These are phyloP conservation scores for Coemansia javaensis DNA, from an alignment of 192 early-diverging fungal genomes.

Conservation along the genomic window DNA sequence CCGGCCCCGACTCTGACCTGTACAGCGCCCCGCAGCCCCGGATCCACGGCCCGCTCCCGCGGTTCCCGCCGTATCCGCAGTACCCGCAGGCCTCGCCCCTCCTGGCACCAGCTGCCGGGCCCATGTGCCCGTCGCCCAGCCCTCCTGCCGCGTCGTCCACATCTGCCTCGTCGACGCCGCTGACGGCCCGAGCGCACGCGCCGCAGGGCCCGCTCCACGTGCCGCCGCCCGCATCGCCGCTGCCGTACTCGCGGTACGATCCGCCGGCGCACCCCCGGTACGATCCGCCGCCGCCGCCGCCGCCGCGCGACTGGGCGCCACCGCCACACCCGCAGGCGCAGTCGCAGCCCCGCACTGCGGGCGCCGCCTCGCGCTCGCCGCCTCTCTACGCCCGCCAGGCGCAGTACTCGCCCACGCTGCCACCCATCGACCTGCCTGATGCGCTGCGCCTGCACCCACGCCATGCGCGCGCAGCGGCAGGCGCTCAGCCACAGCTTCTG, in stretches of 20 bases:
- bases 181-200: slow-evolving; percentile 8
- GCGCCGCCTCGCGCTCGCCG: not conserved
- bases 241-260: not conserved
- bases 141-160: slow-evolving; percentile 11
- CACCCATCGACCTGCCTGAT: not conserved
- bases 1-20: slow-evolving; percentile 4
- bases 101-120: not conserved
- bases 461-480: not conserved
- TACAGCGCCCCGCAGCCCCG: slow-evolving; percentile 13
- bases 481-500: slow-evolving; percentile 19
- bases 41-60: not conserved
- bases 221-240: not conserved
- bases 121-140: slow-evolving; percentile 9
- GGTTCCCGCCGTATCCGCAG: slow-evolving; percentile 2
- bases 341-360: not conserved
- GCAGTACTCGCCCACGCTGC: slow-evolving; percentile 3
- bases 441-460: not conserved
- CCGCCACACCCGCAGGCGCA: too few species aligned
- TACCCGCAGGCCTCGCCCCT: not conserved
- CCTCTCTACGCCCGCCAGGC: not conserved
- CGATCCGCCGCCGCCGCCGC: not conserved
- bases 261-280: not conserved
- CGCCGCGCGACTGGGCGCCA: not conserved
- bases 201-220: not conserved
- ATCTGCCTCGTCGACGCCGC: slow-evolving; percentile 15